A percentile compares a stretch with the other conserved stretches of the same genome.
Evolutionary conservation across 2,329 filamentous ascomycete genomes (phyloP).

Genomic region (Metarhizium sp.): DNA sequence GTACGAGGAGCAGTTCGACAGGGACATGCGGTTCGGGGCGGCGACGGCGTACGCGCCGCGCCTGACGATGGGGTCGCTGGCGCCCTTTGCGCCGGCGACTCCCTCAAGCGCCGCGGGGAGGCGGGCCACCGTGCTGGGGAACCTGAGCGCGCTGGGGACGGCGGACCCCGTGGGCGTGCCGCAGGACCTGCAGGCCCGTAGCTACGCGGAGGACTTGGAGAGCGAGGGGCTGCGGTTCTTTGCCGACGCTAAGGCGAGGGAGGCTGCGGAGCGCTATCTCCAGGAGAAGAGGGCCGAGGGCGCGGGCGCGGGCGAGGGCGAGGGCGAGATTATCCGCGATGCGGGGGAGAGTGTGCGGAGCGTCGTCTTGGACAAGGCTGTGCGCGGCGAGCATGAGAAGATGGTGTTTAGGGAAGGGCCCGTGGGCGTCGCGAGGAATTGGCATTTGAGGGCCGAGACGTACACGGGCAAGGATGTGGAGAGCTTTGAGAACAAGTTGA

Average conservation of each 20-base stretch:
- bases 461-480: conserved; percentile 24
- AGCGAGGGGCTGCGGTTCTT: conserved; percentile 21
- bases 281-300: conserved; percentile 10
- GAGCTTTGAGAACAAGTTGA: conserved; percentile 30
- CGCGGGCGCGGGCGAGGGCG: too few species aligned
- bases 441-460: conserved; percentile 28
- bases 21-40: conserved; percentile 25
- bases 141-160: conserved; percentile 25
- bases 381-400: conserved; percentile 28
- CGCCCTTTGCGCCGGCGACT: conserved; percentile 19
- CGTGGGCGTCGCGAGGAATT: conserved; percentile 23
- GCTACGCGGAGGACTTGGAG: conserved; percentile 22
- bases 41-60: conserved; percentile 21
- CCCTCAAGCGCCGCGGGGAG: conserved; percentile 19
- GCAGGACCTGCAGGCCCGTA: conserved; percentile 18
- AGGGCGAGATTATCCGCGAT: conserved; percentile 17
- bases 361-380: conserved; percentile 21
- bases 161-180: conserved; percentile 23
- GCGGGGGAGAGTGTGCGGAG: conserved; percentile 23
- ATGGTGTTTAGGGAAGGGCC: conserved; percentile 24
- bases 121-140: conserved; percentile 24
- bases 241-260: conserved; percentile 18
- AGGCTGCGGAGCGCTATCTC: conserved; percentile 21
- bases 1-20: conserved; percentile 25
- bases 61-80: conserved; percentile 22